These are phyloP conservation scores for Boletellus ananiceps DNA, from an alignment of 768 basidiomycete genomes.

Conservation along the genomic window DNA sequence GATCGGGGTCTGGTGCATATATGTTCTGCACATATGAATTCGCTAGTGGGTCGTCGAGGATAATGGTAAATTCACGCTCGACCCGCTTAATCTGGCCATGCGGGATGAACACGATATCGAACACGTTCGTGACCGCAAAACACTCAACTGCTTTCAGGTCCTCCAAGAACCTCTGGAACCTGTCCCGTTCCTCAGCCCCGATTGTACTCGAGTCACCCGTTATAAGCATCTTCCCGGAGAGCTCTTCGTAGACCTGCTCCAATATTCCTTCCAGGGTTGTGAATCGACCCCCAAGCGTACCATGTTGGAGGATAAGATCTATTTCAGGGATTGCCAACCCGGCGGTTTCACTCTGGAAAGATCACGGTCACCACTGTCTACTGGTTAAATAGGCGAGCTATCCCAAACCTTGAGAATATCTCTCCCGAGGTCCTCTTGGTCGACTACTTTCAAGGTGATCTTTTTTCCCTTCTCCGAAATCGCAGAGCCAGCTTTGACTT, in stretches of 20 bases:
- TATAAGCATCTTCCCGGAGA: conserved; percentile 81
- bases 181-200: conserved; percentile 41
- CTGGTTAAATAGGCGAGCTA: neutral
- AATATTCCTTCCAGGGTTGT: conserved; percentile 96
- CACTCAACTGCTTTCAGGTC: conserved; percentile 65
- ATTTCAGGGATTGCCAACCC: conserved; percentile 92
- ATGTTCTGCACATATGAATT: conserved; percentile 95
- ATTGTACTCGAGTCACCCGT: conserved; percentile 56
- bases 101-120: neutral
- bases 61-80: conserved; percentile 79
- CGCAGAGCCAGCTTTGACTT: conserved; percentile 91
- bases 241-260: conserved; percentile 91
- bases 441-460: conserved; percentile 86
- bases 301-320: conserved; percentile 84
- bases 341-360: conserved; percentile 80
- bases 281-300: conserved; percentile 95
- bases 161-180: conserved; percentile 74
- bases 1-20: conserved; percentile 97
- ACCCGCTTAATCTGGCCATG: conserved; percentile 65
- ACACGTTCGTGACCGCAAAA: neutral
- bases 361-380: neutral
- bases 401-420: conserved; percentile 85
- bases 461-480: conserved; percentile 84
- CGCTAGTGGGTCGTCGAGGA: conserved; percentile 92
- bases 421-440: conserved; percentile 85